phyloP scores from a whole-genome alignment of 2,329 filamentous ascomycete genomes.

The Trichoderma brevicompactum region DNA sequence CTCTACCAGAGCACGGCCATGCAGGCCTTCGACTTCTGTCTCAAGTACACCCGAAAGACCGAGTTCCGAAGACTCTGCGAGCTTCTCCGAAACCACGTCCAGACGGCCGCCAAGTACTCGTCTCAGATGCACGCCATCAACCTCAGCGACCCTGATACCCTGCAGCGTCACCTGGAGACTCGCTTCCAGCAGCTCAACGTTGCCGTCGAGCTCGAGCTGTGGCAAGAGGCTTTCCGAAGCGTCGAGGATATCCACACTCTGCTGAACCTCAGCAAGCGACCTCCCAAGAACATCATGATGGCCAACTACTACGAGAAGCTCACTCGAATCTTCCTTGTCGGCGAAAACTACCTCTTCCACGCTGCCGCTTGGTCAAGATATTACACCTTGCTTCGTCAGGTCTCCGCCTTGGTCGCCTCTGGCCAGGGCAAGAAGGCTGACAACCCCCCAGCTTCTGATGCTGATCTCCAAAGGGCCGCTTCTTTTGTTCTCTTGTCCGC shows the following conservation, averaged over 20 bases:
- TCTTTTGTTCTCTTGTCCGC: slow-evolving; percentile 95
- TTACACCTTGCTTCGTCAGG: slow-evolving; percentile 94
- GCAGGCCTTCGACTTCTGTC: slow-evolving; percentile 98
- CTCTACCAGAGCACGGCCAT: slow-evolving; percentile 98
- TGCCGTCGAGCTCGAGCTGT: slow-evolving; percentile 94
- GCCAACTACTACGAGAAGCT: slow-evolving; percentile 99
- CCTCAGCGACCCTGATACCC: slow-evolving; percentile 93
- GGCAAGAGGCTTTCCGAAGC: slow-evolving; percentile 99
- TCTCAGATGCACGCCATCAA: slow-evolving; percentile 99
- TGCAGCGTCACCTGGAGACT: slow-evolving; percentile 96
- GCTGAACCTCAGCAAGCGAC: slow-evolving; percentile 95
- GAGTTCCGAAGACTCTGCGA: slow-evolving; percentile 99
- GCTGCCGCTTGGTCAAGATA: slow-evolving; percentile 97
- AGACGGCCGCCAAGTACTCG: slow-evolving; percentile 98
- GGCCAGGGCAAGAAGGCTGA: slow-evolving; percentile 92
- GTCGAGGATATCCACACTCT: slow-evolving; percentile 99
- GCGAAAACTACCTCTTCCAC: slow-evolving; percentile 99
- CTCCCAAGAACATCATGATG: slow-evolving; percentile 99
- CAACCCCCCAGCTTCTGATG: slow-evolving; percentile 86
- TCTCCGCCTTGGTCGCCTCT: slow-evolving; percentile 77
- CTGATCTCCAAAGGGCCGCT: slow-evolving; percentile 89
- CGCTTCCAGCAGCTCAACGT: slow-evolving; percentile 99
- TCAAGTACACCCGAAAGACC: slow-evolving; percentile 97
- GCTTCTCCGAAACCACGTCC: slow-evolving; percentile 95
- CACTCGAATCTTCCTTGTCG: slow-evolving; percentile 96